Base-by-base conservation (phyloP, 257 asterid genomes). In the Fraxinus anomala region DNA sequence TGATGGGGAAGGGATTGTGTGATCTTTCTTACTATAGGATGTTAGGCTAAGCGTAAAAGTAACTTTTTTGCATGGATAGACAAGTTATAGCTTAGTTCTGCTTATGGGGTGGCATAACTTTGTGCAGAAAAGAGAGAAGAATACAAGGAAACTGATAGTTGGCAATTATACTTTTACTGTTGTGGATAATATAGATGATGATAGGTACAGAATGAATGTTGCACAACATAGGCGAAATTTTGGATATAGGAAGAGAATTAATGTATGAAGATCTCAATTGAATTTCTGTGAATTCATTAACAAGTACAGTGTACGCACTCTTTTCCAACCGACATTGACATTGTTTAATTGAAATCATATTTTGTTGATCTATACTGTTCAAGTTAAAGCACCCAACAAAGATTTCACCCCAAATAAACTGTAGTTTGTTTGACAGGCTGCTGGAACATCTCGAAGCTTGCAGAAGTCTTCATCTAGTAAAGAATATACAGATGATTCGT, bases 401-500 rank as follows among this genome's bases (percentile, higher is more conserved):
- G 63, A 51, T 51, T 51, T 51, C 76, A 79, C 75, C 19, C 51
- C 51, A 13, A 42, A 42, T 68, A 79, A 39, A 42, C 80, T 83
- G 76, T 78, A 81, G 76, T 75, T 72, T 73, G 44, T 83, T 82
- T 76, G 61, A 34, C 87, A 94, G 94, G 93, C 82, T 82, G 86
- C 89, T 72, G 91, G 88, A 73, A 80, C 84, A 68, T 75, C 91
- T 12, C 40, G 77, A 70, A 87, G 92, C 82, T 74, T 82, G 82
- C 96, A 87, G 82, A 87, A 81, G 83, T 87, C 96, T 74, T 83
- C 93, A 69, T 85, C 85, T 66, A 89, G 89, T 80, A 88, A 83
- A 87, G 94, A 86, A 68, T 80, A 86, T 69, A 88, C 90, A 75
- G 97, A 92, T 76, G 92, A 89, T 80, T 85, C 87, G 97, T 94